Evolutionary conservation across 768 basidiomycete species (phyloP).

Genomic region (Cubamyces sp.): DNA sequence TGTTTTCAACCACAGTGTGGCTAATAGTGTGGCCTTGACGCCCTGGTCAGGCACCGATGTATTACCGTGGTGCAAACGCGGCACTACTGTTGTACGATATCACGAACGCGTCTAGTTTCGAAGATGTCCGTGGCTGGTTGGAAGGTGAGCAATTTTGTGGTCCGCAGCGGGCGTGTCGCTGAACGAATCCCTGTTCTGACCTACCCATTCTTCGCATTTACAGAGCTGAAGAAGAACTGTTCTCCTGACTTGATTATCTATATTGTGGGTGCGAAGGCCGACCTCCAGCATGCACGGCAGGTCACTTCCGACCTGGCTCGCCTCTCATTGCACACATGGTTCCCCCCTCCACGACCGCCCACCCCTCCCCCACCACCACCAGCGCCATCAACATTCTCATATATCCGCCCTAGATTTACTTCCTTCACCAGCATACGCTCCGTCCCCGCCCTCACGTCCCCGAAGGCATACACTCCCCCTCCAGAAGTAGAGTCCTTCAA

Average conservation of each 20-base stretch:
- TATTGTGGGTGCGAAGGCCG: slow-evolving; percentile 93
- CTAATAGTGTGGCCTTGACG: slow-evolving; percentile 21
- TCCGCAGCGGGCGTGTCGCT: background rate
- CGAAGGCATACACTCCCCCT: slow-evolving; percentile 58
- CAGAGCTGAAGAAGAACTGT: slow-evolving; percentile 91
- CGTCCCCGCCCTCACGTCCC: slow-evolving; percentile 51
- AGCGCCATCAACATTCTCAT: slow-evolving; percentile 67
- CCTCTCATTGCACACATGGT: slow-evolving; percentile 85
- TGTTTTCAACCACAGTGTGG: slow-evolving; percentile 7
- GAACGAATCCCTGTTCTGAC: slow-evolving; percentile 4
- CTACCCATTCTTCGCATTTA: slow-evolving; percentile 9
- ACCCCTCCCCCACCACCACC: slow-evolving; percentile 68
- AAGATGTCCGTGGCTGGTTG: slow-evolving; percentile 90
- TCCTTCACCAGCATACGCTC: slow-evolving; percentile 72
- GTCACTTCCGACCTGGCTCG: slow-evolving; percentile 83
- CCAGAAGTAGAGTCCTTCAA: slow-evolving; percentile 64
- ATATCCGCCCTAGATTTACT: slow-evolving; percentile 78
- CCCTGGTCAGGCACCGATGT: slow-evolving; percentile 81
- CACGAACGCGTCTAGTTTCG: slow-evolving; percentile 85
- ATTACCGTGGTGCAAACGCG: slow-evolving; percentile 95
- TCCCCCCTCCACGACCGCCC: slow-evolving; percentile 75
- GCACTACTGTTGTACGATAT: slow-evolving; percentile 95
- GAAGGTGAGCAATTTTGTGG: slow-evolving; percentile 57
- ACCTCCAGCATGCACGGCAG: slow-evolving; percentile 70
- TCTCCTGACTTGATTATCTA: slow-evolving; percentile 89